Base-by-base conservation (phyloP, 345 rosid species). In the Populus tremula region DNA sequence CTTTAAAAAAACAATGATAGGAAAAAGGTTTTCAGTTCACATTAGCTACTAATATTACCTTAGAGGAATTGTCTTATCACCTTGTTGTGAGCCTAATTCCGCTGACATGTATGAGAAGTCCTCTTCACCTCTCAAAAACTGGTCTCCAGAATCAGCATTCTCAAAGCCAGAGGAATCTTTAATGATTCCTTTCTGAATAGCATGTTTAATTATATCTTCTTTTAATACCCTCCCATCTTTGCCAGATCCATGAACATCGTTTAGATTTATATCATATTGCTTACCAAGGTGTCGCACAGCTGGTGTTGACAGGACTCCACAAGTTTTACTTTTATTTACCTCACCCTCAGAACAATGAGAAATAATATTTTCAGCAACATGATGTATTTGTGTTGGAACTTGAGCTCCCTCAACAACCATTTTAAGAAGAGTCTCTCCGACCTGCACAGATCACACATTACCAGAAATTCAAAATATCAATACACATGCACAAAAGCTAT, bases 391-490 rank as follows among this genome's bases (percentile, higher is more conserved):
- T 33, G 43, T 33, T 66, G 87, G 83, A 84, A 81, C 81, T 23
- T 76, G 71, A 67, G 83, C 68, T 31, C 84, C 92, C 75, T 90
- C 89, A 38, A 90, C 91, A 0, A 69, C 82, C 81, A 95, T 81
- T 88, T 87, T 90, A 61, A 95, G 83, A 71, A 94, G 91, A 79
- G 95, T 89, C 82, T 95, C 99, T 70, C 99, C 99, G 38, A 95
- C 99, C 98, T 94, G 84, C 72, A 50, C n/a, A 62, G 20, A 38
- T 41, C 20, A 49, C 6, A 38, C 29, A 18, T 65, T 33, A n/a
- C 7, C 59, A 62, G 38, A 74, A 69, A 47, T 71, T n/a, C 61
- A 80, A 62, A 67, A 63, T 45, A 64, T 17, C 23, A 80, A 39
- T 1, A 54, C 12, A 23, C 1, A 27, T 36, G 14, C 63, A 20